Evolutionary conservation across 1,284 basidiomycete genomes (phyloP), one percentile per base, ranked within the genome.

Genomic region (Ustilago trichophora): DNA sequence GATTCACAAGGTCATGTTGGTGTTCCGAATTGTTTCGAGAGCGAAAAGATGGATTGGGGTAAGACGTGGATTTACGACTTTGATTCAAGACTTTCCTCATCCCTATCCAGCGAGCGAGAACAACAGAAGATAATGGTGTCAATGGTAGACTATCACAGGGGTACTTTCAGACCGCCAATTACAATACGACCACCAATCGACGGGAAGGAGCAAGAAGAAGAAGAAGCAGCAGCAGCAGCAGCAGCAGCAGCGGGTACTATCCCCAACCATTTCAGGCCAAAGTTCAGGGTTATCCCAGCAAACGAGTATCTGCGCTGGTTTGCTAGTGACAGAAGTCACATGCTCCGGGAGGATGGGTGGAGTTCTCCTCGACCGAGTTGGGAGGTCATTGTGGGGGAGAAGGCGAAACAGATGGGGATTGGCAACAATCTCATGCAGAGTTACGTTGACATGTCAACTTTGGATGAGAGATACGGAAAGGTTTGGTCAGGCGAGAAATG

Each of bases 281-380:
- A 5, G 13, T 65, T 74, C 27, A 45, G 72, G 11, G 16, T 64
- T 10, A 33, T 73, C 0, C 34, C 45, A 0, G 72, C 69, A 0
- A 38, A 34, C 3, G 29, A 36, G 2, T 73, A 53, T 40, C 16
- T 70, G 6, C 41, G 34, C 3, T 13, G 40, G 16, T 76, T 76
- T 48, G 64, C 71, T 0, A 72, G 69, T 42, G 74, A 76, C 54
- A 48, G 74, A 3, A 57, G 60, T 12, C 74, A 76, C 31, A 76
- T 76, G 74, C 44, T 26, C n/a, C 16, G 9, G 12, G 11, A 10
- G 2, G 33, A 24, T 4, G 11, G 41, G 6, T 67, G 64, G 58
- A 43, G 33, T 18, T 12, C 49, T 9, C 11, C 38, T 3, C 69
- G 59, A 7, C 70, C 70, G 4, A 11, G 3, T 0, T 72, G 70